Evolutionary conservation across 1,284 basidiomycete genomes (phyloP), one percentile per base, ranked within the genome.

Genomic region (Mycena citricolor): DNA sequence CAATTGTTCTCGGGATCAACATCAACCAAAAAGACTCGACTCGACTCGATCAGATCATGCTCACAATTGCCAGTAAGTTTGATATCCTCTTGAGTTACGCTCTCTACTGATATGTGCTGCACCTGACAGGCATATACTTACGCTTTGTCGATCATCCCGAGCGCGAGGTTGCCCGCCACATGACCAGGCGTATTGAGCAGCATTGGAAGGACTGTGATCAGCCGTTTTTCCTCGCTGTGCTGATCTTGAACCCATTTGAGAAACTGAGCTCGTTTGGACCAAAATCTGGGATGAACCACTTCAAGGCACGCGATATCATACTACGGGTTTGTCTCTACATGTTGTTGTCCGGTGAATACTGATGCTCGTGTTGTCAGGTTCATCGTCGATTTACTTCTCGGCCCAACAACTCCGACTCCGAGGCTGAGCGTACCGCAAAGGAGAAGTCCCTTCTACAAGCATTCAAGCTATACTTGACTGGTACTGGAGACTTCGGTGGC

Each of bases 401-500:
- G 10, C 51, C 51, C 0, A 32, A 46, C 11, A 46, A 47, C 23
- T 1, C 0, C 8, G 48, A 47, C 17, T 32, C 38, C 2, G 7
- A 16, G 10, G 42, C 30, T 1, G 30, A 35, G 23, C 3, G 17
- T 2, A 8, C 1, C 1, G 19, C 7, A 2, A 46, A 52, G 25
- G 42, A 54, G 33, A 19, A 28, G 4, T 3, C 10, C 13, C 20
- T 54, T 4, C 38, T 42, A 5, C 37, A 21, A 6, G 40, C 43
- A 1, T 37, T 52, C 31, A 14, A 38, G 35, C 28, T 38, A 16
- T 44, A 44, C n/a, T 23, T 44, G 5, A 8, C 42, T 1, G 42
- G 42, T 2, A 38, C 34, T 0, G 34, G 30, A n/a, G 36, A 33
- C 8, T 60, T 62, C 28, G 31, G 35, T 8, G 54, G 52, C 22